Evolutionary conservation across 2,329 filamentous ascomycete genomes (phyloP).

Genomic region (Aspergillus sp.): DNA sequence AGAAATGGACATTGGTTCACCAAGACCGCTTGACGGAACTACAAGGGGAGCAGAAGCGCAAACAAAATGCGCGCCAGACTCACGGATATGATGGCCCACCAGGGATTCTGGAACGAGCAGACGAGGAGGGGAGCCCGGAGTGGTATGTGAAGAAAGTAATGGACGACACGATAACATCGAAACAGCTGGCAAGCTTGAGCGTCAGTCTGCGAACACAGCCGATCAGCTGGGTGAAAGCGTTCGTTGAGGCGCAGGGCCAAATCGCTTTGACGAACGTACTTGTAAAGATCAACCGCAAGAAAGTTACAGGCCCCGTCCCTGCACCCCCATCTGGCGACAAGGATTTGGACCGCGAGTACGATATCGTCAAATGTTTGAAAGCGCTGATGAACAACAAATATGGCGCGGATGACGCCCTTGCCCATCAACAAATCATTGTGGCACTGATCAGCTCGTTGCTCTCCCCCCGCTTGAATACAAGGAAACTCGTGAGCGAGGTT

Average conservation of each 20-base stretch:
- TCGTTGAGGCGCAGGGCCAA: slow-evolving; percentile 96
- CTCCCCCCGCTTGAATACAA: slow-evolving; percentile 83
- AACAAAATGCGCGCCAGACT: slow-evolving; percentile 69
- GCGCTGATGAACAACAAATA: slow-evolving; percentile 99
- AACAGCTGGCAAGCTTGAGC: slow-evolving; percentile 87
- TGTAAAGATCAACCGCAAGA: slow-evolving; percentile 87
- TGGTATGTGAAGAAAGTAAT: slow-evolving; percentile 98
- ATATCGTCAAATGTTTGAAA: slow-evolving; percentile 96
- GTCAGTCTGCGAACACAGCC: slow-evolving; percentile 95
- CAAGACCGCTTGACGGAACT: slow-evolving; percentile 91
- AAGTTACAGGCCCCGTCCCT: slow-evolving; percentile 69
- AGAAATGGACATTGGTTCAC: slow-evolving; percentile 97
- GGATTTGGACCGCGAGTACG: slow-evolving; percentile 88
- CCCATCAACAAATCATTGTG: slow-evolving; percentile 85
- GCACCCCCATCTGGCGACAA: slow-evolving; percentile 66
- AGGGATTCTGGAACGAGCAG: slow-evolving; percentile 73
- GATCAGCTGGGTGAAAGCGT: slow-evolving; percentile 94
- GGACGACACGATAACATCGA: slow-evolving; percentile 89
- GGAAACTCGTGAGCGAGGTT: slow-evolving; percentile 94
- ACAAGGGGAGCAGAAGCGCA: slow-evolving; percentile 90
- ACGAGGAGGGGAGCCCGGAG: slow-evolving; percentile 94
- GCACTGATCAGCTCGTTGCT: slow-evolving; percentile 84
- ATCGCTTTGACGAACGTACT: slow-evolving; percentile 93
- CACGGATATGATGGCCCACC: slow-evolving; percentile 63
- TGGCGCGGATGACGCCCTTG: slow-evolving; percentile 90